Percentiles rank a stretch among this genome's conserved stretches.
Evolutionary conservation across 768 basidiomycete species (phyloP).

Genomic region (Hebeloma cylindrosporum): DNA sequence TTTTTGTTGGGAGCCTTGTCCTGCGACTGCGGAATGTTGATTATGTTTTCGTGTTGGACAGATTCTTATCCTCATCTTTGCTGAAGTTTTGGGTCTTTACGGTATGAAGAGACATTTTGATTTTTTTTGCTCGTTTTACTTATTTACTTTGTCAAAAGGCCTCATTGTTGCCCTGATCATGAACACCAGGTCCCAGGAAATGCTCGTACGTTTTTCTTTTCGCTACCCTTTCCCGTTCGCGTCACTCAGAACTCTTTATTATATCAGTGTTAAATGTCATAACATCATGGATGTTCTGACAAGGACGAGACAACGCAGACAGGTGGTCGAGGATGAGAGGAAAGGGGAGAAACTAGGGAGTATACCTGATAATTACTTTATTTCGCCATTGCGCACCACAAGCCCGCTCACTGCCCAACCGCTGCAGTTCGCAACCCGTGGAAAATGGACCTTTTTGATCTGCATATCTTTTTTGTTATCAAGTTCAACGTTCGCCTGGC

Average conservation of each 20-base stretch:
- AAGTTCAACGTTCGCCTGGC: too few relatives aligned
- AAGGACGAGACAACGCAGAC: not conserved
- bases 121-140: conserved; percentile 3
- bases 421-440: too few relatives aligned
- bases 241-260: not conserved
- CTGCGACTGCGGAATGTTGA: conserved; percentile 1
- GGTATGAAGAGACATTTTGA: conserved; percentile 53
- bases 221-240: not conserved
- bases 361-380: conserved; percentile 20
- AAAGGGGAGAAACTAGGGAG: conserved; percentile 6
- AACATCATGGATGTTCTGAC: not conserved
- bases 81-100: conserved; percentile 91
- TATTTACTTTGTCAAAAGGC: conserved; percentile 35
- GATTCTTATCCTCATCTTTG: conserved; percentile 98
- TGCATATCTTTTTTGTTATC: too few relatives aligned
- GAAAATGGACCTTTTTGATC: too few relatives aligned
- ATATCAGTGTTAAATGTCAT: conserved; percentile 16
- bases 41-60: conserved; percentile 24
- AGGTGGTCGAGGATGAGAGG: not conserved
- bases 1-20: conserved; percentile 2
- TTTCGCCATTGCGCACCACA: conserved; percentile 1
- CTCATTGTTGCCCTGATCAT: conserved; percentile 95
- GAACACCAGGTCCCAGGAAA: conserved; percentile 67
- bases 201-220: conserved; percentile 29
- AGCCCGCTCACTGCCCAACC: too few relatives aligned